Percentiles rank a stretch among this genome's conserved stretches.
These are phyloP conservation scores for Monilinia vaccinii-corymbosi DNA, from an alignment of 2,329 filamentous ascomycete genomes.

Conservation along the genomic window DNA sequence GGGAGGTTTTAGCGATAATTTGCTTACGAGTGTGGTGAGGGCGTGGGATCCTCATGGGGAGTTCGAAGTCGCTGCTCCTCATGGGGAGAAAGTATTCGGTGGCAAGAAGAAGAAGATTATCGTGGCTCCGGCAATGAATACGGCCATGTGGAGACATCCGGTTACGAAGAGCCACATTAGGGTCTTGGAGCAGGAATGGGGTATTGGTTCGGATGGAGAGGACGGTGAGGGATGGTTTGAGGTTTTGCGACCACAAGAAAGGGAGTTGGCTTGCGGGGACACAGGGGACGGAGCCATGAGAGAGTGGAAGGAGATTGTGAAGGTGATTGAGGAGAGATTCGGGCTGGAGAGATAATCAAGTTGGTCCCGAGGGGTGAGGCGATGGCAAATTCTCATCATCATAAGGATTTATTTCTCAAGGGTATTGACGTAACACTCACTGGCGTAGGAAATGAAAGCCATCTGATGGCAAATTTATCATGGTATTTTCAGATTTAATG, in stretches of 20 bases:
- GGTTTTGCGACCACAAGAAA: conserved; percentile 63
- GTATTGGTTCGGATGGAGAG: conserved; percentile 53
- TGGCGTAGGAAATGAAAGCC: neutral
- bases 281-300: conserved; percentile 75
- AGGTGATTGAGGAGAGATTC: conserved; percentile 45
- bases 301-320: conserved; percentile 68
- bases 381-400: neutral
- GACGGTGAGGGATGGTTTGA: conserved; percentile 55
- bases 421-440: neutral
- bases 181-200: conserved; percentile 68
- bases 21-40: conserved; percentile 65
- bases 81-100: conserved; percentile 13
- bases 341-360: conserved; percentile 8
- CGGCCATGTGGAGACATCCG: conserved; percentile 81
- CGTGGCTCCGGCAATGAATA: conserved; percentile 81
- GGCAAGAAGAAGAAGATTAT: conserved; percentile 59
- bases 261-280: conserved; percentile 78
- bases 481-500: neutral
- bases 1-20: conserved; percentile 66
- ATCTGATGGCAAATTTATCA: neutral
- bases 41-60: conserved; percentile 66
- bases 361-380: neutral
- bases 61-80: conserved; percentile 7
- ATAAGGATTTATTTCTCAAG: neutral
- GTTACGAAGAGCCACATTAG: conserved; percentile 64